Percentiles rank a stretch among this genome's conserved stretches.
phyloP scores from a whole-genome alignment of 1,139 yeast species.

The Geotrichum klebahnii region DNA sequence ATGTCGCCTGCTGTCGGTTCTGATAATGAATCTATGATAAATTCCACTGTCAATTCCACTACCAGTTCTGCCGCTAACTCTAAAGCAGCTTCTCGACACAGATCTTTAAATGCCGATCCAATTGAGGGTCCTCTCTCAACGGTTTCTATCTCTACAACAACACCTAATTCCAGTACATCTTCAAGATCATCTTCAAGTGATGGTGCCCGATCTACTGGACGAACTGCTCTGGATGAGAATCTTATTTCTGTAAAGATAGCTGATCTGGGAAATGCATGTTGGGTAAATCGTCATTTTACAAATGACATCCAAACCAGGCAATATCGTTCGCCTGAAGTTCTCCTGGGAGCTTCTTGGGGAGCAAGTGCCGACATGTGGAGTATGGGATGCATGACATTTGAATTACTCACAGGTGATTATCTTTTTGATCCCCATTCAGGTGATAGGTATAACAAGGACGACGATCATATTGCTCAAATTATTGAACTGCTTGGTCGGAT shows the following conservation, averaged over 20 bases:
- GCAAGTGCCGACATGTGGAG: conserved; percentile 84
- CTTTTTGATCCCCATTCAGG: conserved; percentile 78
- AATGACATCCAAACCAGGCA: conserved; percentile 84
- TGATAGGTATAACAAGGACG: conserved; percentile 60
- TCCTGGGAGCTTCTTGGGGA: conserved; percentile 71
- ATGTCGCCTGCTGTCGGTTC: conserved; percentile 27
- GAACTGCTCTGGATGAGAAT: conserved; percentile 38
- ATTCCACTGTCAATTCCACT: too few relatives aligned
- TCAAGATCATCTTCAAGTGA: conserved; percentile 20
- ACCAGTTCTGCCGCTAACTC: conserved; percentile 7
- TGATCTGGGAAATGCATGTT: conserved; percentile 84
- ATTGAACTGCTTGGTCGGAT: conserved; percentile 65
- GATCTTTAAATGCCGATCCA: conserved; percentile 19
- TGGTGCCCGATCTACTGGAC: conserved; percentile 10
- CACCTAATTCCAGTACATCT: neutral
- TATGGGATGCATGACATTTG: conserved; percentile 74
- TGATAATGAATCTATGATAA: conserved; percentile 17
- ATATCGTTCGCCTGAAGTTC: conserved; percentile 77
- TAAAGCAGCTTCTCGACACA: conserved; percentile 11
- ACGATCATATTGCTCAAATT: conserved; percentile 82
- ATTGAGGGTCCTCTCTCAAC: conserved; percentile 22
- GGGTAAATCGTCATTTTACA: conserved; percentile 67
- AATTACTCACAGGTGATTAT: conserved; percentile 78
- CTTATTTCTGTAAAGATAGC: conserved; percentile 62
- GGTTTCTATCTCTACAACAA: conserved; percentile 9